Conservation (phyloP, 257 asterid genomes). For the Lantana camara region DNA sequence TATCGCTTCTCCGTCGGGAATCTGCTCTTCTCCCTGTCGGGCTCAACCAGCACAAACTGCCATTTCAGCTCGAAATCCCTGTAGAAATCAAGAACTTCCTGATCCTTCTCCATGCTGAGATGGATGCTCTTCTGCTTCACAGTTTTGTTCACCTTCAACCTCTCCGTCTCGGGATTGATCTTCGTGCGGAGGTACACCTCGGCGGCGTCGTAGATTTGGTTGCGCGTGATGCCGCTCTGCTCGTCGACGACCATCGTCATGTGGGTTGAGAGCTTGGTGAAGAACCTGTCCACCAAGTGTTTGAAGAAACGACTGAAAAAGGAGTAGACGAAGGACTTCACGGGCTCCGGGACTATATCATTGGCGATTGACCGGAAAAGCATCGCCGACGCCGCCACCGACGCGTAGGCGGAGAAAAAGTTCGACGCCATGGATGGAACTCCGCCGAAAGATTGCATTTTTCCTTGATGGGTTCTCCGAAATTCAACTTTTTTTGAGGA, state of each 20-base stretch:
- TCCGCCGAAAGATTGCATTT: constrained; percentile 43
- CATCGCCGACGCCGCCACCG: constrained; percentile 72
- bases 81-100: constrained; percentile 44
- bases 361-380: constrained; percentile 60
- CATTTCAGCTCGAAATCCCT: constrained; percentile 41
- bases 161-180: constrained; percentile 51
- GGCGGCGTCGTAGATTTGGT: constrained; percentile 69
- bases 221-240: constrained; percentile 54
- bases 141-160: constrained; percentile 53
- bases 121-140: constrained; percentile 50
- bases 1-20: constrained; percentile 47
- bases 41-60: constrained; percentile 57
- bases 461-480: constrained; percentile 16
- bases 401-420: constrained; percentile 79
- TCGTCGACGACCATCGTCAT: constrained; percentile 70
- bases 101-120: constrained; percentile 57
- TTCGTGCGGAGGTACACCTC: constrained; percentile 64
- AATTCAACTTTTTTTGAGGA: not conserved
- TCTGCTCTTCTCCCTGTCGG: constrained; percentile 30
- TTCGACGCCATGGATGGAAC: constrained; percentile 58
- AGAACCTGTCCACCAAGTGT: constrained; percentile 29
- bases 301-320: constrained; percentile 36
- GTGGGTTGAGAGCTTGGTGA: constrained; percentile 32
- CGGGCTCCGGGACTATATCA: constrained; percentile 55
- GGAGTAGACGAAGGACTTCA: constrained; percentile 34